phyloP scores from a whole-genome alignment of 352 stramenopile genomes.

The Phytophthora constricta region DNA sequence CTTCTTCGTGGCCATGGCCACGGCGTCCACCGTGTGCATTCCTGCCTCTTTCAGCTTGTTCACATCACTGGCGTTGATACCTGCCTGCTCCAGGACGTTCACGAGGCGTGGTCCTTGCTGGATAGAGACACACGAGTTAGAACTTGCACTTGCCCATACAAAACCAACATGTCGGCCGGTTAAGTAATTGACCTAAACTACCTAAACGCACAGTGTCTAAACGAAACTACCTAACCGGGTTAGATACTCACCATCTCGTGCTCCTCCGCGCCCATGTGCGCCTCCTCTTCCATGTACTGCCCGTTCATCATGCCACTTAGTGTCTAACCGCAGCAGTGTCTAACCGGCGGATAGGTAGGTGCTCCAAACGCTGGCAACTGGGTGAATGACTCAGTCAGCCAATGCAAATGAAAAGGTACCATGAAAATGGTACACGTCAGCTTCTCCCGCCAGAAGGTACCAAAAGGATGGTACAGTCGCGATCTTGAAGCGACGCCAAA shows the following conservation, averaged over 20 bases:
- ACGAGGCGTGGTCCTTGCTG: constrained; percentile 86
- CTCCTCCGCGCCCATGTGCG: constrained; percentile 41
- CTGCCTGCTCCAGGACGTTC: constrained; percentile 94
- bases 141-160: constrained; percentile 36
- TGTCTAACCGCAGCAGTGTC: no score
- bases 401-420: neutral
- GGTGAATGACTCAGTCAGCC: no score
- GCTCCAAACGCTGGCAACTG: no score
- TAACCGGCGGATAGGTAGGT: no score
- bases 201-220: neutral
- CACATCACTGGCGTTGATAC: constrained; percentile 97
- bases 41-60: constrained; percentile 98
- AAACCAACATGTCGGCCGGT: constrained; percentile 23
- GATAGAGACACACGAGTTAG: neutral
- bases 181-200: no score
- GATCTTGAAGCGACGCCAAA: constrained; percentile 28
- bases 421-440: neutral
- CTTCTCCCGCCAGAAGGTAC: constrained; percentile 31
- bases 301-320: constrained; percentile 32
- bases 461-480: neutral
- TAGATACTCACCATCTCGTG: constrained; percentile 46
- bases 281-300: constrained; percentile 59
- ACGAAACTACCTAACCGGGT: no score
- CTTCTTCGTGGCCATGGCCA: constrained; percentile 97
- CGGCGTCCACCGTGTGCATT: constrained; percentile 98